Evolutionary conservation across 75 land plant species (phyloP).

Genomic region (Picea sitchensis): DNA sequence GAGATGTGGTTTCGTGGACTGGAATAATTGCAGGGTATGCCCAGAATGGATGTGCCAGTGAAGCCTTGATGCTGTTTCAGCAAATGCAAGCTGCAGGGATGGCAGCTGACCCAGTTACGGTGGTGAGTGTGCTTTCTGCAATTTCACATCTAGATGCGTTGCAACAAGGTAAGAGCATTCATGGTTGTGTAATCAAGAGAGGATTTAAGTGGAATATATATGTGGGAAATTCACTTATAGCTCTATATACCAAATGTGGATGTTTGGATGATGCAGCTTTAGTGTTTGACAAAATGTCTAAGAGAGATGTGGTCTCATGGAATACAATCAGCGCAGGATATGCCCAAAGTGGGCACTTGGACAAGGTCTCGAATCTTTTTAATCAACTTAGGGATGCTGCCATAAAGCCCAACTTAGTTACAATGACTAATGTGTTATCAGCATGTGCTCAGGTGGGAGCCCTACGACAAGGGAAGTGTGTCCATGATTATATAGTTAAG

Average conservation of each 20-base stretch:
- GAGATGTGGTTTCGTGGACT: constrained; percentile 36
- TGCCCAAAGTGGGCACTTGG: constrained; percentile 33
- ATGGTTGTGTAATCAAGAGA: constrained; percentile 26
- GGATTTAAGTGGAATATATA: constrained; percentile 21
- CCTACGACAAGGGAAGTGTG: constrained; percentile 37
- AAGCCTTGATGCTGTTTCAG: constrained; percentile 14
- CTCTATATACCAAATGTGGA: constrained; percentile 74
- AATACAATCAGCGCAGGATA: constrained; percentile 57
- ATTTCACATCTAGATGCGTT: not conserved
- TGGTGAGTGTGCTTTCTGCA: constrained; percentile 10
- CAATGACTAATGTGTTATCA: constrained; percentile 39
- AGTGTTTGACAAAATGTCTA: constrained; percentile 33
- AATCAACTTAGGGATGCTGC: constrained; percentile 31
- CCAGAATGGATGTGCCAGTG: constrained; percentile 11
- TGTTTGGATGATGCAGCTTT: constrained; percentile 33
- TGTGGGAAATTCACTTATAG: constrained; percentile 45
- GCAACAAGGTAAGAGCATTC: constrained; percentile 33
- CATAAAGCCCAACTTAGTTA: constrained; percentile 33
- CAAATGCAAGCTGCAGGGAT: constrained; percentile 17
- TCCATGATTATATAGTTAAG: constrained; percentile 48
- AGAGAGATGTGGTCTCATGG: constrained; percentile 50
- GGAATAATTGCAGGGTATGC: constrained; percentile 24
- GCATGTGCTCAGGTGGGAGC: constrained; percentile 47
- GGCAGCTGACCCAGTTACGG: constrained; percentile 21
- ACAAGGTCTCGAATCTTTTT: constrained; percentile 41